Conservation (phyloP, 2,329 filamentous ascomycete genomes). For the Exophiala sp. region DNA sequence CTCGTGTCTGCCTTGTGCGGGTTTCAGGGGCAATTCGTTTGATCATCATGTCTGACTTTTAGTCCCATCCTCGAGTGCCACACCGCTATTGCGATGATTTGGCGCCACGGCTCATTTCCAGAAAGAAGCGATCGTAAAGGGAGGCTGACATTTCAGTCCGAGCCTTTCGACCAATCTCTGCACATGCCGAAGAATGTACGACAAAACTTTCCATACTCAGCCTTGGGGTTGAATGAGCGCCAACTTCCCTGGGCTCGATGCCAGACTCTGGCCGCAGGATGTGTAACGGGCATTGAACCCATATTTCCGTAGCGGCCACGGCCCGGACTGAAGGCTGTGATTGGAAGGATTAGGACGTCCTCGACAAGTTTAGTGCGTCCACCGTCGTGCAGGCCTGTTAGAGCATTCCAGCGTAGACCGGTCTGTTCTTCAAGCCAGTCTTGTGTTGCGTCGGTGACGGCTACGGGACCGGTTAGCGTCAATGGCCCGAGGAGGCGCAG, state of each 20-base stretch:
- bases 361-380: constrained; percentile 32
- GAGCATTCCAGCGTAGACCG: constrained; percentile 33
- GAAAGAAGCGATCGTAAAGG: no score
- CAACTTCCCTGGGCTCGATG: constrained; percentile 35
- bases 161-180: constrained; percentile 30
- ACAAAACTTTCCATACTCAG: constrained; percentile 35
- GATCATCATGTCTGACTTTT: no score
- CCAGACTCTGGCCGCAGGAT: constrained; percentile 31
- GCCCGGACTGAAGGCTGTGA: constrained; percentile 35
- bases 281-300: constrained; percentile 33
- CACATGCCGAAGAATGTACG: constrained; percentile 34
- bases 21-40: no score
- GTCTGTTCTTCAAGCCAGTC: constrained; percentile 26
- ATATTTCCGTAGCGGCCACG: constrained; percentile 32
- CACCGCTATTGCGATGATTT: no score
- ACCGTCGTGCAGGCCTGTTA: constrained; percentile 32
- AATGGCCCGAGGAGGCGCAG: constrained; percentile 31
- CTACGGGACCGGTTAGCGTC: constrained; percentile 32
- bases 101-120: no score
- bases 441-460: constrained; percentile 31
- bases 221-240: constrained; percentile 29
- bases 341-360: constrained; percentile 35
- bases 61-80: no score
- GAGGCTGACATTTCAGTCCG: not conserved
- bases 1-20: no score